Evolutionary conservation across 73 alveolate species (phyloP).

Genomic region (Paramecium bursaria): DNA sequence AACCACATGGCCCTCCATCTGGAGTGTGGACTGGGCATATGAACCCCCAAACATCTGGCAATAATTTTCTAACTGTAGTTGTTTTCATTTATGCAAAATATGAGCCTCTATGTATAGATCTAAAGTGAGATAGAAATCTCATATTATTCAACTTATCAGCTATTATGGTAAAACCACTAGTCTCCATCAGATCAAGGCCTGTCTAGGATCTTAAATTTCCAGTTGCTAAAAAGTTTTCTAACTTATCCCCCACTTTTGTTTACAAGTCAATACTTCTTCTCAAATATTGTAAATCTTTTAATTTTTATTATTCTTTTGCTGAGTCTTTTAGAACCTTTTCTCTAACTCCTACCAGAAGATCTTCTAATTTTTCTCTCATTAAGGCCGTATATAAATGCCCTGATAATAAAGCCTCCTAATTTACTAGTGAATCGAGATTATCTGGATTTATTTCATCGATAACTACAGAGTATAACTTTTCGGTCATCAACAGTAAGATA

Average conservation of each 20-base stretch:
- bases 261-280: constrained; percentile 89
- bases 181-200: constrained; percentile 96
- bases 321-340: constrained; percentile 86
- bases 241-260: constrained; percentile 93
- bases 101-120: constrained; percentile 99
- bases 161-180: constrained; percentile 97
- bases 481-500: constrained; percentile 90
- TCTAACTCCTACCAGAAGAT: constrained; percentile 89
- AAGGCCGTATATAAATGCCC: constrained; percentile 96
- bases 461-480: constrained; percentile 95
- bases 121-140: constrained; percentile 97
- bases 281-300: constrained; percentile 83
- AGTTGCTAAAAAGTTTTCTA: constrained; percentile 98
- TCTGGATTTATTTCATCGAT: constrained; percentile 92
- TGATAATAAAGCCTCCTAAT: constrained; percentile 92
- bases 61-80: constrained; percentile 94
- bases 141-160: constrained; percentile 98
- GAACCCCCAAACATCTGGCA: constrained; percentile 99
- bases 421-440: constrained; percentile 94
- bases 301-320: constrained; percentile 82
- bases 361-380: constrained; percentile 94
- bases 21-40: constrained; percentile 99
- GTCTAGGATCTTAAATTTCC: constrained; percentile 97
- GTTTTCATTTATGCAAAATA: constrained; percentile 99
- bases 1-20: constrained; percentile 99